A percentile compares a stretch with the other conserved stretches of the same genome.
Conservation (phyloP, 768 basidiomycete species). For the Dioszegia hungarica region DNA sequence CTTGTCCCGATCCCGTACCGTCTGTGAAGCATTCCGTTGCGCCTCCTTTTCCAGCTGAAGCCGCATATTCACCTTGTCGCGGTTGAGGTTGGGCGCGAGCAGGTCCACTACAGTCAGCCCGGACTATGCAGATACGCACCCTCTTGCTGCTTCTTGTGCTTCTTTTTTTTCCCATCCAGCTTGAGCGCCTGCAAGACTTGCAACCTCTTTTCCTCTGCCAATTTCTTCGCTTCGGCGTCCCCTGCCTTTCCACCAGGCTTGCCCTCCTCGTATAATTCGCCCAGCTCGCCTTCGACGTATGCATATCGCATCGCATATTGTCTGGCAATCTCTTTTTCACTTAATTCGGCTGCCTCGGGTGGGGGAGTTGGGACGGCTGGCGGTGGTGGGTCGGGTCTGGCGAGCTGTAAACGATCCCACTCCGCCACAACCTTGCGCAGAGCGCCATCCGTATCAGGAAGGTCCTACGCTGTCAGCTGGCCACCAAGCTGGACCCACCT, state of each 20-base stretch:
- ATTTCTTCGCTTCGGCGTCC: slow-evolving; percentile 42
- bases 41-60: slow-evolving; percentile 42
- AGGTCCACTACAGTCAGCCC: slow-evolving; percentile 36
- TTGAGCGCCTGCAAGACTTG: slow-evolving; percentile 39
- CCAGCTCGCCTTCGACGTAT: slow-evolving; percentile 38
- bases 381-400: background rate
- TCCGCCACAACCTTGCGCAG: slow-evolving; percentile 25
- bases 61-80: slow-evolving; percentile 38
- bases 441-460: slow-evolving; percentile 22
- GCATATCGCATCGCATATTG: slow-evolving; percentile 43
- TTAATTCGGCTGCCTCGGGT: slow-evolving; percentile 20
- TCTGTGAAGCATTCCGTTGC: slow-evolving; percentile 28
- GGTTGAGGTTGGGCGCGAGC: slow-evolving; percentile 47
- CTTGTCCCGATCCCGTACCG: slow-evolving; percentile 40
- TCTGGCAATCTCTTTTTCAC: slow-evolving; percentile 41
- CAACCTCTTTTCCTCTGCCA: slow-evolving; percentile 36
- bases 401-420: slow-evolving; percentile 18
- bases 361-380: background rate
- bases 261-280: background rate
- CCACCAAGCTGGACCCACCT: slow-evolving; percentile 18
- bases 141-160: slow-evolving; percentile 42
- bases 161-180: slow-evolving; percentile 45
- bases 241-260: slow-evolving; percentile 8
- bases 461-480: slow-evolving; percentile 10
- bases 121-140: slow-evolving; percentile 17